Conservation (phyloP, 768 basidiomycete genomes). For the Lentinus tigrinus region DNA sequence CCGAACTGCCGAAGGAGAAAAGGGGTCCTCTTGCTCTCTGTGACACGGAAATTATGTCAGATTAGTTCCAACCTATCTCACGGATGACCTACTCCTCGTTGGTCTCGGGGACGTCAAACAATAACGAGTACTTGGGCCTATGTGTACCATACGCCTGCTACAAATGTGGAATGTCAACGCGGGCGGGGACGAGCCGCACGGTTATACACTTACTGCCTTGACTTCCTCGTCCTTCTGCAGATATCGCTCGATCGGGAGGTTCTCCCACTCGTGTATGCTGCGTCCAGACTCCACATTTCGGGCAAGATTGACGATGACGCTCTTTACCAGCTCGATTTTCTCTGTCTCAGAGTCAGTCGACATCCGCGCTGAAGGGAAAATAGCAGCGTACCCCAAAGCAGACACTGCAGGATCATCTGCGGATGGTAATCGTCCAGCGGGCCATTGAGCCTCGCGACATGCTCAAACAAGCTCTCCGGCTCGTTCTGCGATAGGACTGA, state of each 20-base stretch:
- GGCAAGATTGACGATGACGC: slow-evolving; percentile 70
- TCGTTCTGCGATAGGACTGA: slow-evolving; percentile 13
- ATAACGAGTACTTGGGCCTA: slow-evolving; percentile 44
- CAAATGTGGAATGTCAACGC: background rate
- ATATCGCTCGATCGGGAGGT: slow-evolving; percentile 59
- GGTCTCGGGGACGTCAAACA: slow-evolving; percentile 51
- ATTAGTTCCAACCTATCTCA: background rate
- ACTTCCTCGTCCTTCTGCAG: slow-evolving; percentile 33
- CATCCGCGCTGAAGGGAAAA: background rate
- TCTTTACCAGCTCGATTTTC: slow-evolving; percentile 83
- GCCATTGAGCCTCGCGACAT: slow-evolving; percentile 80
- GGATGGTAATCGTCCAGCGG: slow-evolving; percentile 92
- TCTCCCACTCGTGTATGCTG: slow-evolving; percentile 38
- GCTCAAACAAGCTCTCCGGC: slow-evolving; percentile 67
- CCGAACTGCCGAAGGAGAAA: slow-evolving; percentile 59
- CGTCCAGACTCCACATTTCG: slow-evolving; percentile 38
- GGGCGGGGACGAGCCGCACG: background rate
- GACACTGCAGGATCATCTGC: slow-evolving; percentile 86
- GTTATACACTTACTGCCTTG: slow-evolving; percentile 13
- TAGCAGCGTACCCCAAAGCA: slow-evolving; percentile 86
- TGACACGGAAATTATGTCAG: slow-evolving; percentile 8
- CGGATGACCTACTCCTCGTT: slow-evolving; percentile 44
- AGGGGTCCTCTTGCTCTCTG: slow-evolving; percentile 50
- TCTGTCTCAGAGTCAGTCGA: slow-evolving; percentile 40
- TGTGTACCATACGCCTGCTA: background rate